Evolutionary conservation across 768 basidiomycete genomes (phyloP).

Genomic region (Termitomyces sp.): DNA sequence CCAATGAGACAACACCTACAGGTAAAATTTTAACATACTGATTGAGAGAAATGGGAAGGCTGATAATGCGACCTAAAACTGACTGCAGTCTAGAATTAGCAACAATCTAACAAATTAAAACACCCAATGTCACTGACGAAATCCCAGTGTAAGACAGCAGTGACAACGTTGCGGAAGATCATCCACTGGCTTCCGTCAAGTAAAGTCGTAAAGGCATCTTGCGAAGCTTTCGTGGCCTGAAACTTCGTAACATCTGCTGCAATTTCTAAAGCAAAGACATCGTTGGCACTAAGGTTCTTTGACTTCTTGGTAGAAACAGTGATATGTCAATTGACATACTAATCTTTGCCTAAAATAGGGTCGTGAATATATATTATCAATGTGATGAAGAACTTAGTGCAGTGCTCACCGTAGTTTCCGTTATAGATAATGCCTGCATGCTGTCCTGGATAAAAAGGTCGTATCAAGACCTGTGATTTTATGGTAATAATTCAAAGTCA

Average conservation of each 20-base stretch:
- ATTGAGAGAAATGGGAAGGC: conserved; percentile 43
- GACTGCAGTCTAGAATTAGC: conserved; percentile 34
- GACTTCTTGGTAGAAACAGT: background rate
- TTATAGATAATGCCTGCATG: conserved; percentile 65
- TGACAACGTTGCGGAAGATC: conserved; percentile 55
- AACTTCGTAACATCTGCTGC: conserved; percentile 55
- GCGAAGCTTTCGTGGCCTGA: conserved; percentile 34
- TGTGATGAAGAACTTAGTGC: background rate
- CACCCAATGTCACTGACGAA: conserved; percentile 39
- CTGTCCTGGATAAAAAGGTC: conserved; percentile 28
- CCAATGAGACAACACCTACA: background rate
- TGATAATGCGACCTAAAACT: conserved; percentile 57
- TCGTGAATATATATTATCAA: background rate
- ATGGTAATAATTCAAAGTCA: conserved; percentile 9
- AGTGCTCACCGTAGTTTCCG: conserved; percentile 55
- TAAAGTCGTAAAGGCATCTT: conserved; percentile 46
- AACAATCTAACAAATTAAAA: background rate
- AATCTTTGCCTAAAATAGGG: conserved; percentile 32
- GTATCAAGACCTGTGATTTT: background rate
- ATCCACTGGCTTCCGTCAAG: conserved; percentile 64
- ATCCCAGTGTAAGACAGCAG: conserved; percentile 63
- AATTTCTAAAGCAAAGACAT: conserved; percentile 57
- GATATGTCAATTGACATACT: conserved; percentile 22
- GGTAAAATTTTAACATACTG: conserved; percentile 20
- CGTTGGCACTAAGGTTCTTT: conserved; percentile 40